Evolutionary conservation across 305 asterid species (phyloP).

Genomic region (Fraxinus latifolia): DNA sequence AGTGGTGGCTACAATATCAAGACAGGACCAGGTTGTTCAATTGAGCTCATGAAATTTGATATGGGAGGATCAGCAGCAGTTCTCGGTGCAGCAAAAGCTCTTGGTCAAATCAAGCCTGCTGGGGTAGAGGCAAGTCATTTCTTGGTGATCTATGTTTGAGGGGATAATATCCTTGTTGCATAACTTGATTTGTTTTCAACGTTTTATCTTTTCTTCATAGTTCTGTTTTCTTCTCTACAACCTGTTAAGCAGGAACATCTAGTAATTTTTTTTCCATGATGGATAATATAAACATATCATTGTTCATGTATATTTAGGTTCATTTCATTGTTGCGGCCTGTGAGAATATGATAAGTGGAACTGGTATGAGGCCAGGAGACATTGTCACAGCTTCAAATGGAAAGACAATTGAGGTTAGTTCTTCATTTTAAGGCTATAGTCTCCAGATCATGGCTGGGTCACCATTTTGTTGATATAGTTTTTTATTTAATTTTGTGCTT

Average conservation of each 20-base stretch:
- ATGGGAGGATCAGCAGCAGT: constrained; percentile 99
- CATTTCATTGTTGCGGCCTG: constrained; percentile 91
- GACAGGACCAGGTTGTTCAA: constrained; percentile 82
- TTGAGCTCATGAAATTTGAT: constrained; percentile 94
- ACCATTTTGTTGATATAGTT: neutral
- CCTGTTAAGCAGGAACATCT: neutral
- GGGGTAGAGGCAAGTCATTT: constrained; percentile 72
- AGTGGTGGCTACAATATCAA: constrained; percentile 71
- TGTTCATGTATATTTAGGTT: constrained; percentile 44
- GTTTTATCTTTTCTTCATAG: neutral
- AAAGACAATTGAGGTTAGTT: constrained; percentile 76
- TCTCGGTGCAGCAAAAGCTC: constrained; percentile 95
- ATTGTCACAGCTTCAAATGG: constrained; percentile 83
- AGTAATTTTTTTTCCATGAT: neutral
- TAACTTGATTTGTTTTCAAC: neutral
- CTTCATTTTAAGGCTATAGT: neutral
- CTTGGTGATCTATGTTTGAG: neutral
- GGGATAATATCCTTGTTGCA: neutral
- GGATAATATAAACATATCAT: constrained; percentile 1
- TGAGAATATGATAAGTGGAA: constrained; percentile 94
- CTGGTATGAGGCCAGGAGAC: constrained; percentile 93
- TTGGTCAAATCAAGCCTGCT: constrained; percentile 85
- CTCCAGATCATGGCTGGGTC: neutral
- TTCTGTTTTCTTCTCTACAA: neutral
- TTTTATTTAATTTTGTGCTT: neutral